These are phyloP conservation scores for Panus rudis DNA, from an alignment of 768 basidiomycete species.

Conservation along the genomic window DNA sequence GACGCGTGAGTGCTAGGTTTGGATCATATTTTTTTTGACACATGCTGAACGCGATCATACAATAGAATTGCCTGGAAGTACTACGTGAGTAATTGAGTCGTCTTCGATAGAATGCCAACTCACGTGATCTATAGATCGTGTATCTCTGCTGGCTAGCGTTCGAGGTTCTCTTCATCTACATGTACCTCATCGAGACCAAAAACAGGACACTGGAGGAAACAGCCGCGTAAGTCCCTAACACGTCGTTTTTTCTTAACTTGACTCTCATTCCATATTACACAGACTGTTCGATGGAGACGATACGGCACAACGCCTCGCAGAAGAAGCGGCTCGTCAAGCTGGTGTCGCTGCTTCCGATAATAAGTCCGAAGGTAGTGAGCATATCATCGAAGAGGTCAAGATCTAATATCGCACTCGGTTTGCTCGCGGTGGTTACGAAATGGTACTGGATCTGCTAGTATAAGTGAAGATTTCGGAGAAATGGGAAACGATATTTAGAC, in stretches of 20 bases:
- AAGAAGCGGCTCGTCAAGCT: conserved; percentile 14
- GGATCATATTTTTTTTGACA: background rate
- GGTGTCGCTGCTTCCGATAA: conserved; percentile 9
- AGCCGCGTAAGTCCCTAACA: conserved; percentile 12
- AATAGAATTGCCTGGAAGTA: conserved; percentile 38
- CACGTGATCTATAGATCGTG: conserved; percentile 20
- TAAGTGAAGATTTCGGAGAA: too few species aligned
- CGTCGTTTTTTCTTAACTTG: background rate
- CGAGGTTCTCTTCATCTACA: conserved; percentile 31
- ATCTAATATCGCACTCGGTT: too few species aligned
- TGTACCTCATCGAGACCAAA: conserved; percentile 34
- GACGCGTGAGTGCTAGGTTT: conserved; percentile 9
- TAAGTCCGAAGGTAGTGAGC: conserved; percentile 11
- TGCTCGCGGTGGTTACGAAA: too few species aligned
- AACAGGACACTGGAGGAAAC: conserved; percentile 9
- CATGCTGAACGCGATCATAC: background rate
- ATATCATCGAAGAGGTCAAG: conserved; percentile 17
- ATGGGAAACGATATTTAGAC: too few species aligned
- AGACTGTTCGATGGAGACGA: conserved; percentile 28
- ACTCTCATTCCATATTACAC: background rate
- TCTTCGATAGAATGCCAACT: background rate
- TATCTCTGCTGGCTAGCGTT: conserved; percentile 36
- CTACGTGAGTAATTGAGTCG: conserved; percentile 26
- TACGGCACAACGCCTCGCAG: conserved; percentile 14
- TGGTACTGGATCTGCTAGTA: too few species aligned